Evolutionary conservation across 1,284 basidiomycete species (phyloP).

Genomic region (Tylopilus sp.): DNA sequence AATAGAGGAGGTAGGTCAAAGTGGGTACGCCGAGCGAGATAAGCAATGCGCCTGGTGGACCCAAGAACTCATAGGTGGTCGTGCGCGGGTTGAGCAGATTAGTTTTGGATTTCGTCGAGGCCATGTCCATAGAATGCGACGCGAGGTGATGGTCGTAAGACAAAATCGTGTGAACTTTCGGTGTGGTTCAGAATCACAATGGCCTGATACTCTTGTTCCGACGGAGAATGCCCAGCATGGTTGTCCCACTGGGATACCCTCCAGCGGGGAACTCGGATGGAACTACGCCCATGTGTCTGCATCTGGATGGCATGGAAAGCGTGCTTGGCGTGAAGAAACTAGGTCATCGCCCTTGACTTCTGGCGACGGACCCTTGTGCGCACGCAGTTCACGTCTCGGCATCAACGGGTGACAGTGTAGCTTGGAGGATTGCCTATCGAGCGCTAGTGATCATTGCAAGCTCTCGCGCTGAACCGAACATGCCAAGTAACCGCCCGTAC

Average conservation of each 20-base stretch:
- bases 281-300: too few species aligned
- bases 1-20: slow-evolving; percentile 78
- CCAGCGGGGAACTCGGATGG: too few species aligned
- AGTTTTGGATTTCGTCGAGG: slow-evolving; percentile 17
- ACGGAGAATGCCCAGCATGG: background rate
- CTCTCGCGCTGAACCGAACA: too few species aligned
- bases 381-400: too few species aligned
- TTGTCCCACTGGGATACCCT: too few species aligned
- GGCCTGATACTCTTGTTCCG: background rate
- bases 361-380: too few species aligned
- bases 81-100: slow-evolving; percentile 60
- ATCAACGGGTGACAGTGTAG: background rate
- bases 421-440: too few species aligned
- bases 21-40: slow-evolving; percentile 74
- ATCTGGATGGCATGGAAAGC: too few species aligned
- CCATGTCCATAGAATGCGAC: slow-evolving; percentile 11
- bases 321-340: too few species aligned
- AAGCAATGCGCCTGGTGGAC: slow-evolving; percentile 75
- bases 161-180: slow-evolving; percentile 23
- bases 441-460: background rate
- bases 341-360: too few species aligned
- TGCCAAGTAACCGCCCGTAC: too few species aligned
- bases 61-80: slow-evolving; percentile 79
- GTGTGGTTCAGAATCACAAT: background rate
- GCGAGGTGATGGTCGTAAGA: background rate